These are phyloP conservation scores for Plasmodium fragile DNA, from an alignment of 169 alveolate species.

Conservation along the genomic window DNA sequence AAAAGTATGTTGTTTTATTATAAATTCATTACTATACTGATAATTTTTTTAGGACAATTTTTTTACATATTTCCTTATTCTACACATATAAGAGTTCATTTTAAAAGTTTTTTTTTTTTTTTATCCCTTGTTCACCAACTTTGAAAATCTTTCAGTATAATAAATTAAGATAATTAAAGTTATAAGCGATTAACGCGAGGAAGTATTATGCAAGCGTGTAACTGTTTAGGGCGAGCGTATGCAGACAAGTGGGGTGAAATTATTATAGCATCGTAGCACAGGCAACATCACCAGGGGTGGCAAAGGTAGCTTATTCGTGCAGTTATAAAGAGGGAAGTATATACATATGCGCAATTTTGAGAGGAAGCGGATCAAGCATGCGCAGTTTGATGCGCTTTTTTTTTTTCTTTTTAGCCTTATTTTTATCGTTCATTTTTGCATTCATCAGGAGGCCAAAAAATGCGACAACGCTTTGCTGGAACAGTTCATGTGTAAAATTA, in stretches of 20 bases:
- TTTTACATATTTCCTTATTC: constrained; percentile 12
- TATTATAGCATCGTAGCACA: neutral
- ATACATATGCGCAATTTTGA: neutral
- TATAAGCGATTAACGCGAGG: neutral
- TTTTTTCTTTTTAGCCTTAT: neutral
- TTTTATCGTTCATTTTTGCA: neutral
- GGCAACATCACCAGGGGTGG: neutral
- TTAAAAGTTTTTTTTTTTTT: constrained; percentile 7
- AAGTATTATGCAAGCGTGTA: neutral
- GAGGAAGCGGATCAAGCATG: neutral
- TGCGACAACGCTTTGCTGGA: neutral
- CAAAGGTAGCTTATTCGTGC: neutral
- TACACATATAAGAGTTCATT: neutral
- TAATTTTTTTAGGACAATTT: neutral
- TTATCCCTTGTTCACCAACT: neutral
- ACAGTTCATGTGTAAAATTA: neutral
- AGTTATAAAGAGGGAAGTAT: neutral
- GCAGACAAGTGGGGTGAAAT: neutral
- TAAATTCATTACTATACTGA: neutral
- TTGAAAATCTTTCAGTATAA: neutral
- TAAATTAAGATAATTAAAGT: neutral
- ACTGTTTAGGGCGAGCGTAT: neutral
- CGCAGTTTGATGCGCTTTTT: neutral
- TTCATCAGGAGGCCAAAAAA: neutral
- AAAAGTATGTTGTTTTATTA: neutral